Percentiles rank a stretch among this genome's conserved stretches.
Evolutionary conservation across 106 monocot species (phyloP).

Genomic region (Allium sativum): DNA sequence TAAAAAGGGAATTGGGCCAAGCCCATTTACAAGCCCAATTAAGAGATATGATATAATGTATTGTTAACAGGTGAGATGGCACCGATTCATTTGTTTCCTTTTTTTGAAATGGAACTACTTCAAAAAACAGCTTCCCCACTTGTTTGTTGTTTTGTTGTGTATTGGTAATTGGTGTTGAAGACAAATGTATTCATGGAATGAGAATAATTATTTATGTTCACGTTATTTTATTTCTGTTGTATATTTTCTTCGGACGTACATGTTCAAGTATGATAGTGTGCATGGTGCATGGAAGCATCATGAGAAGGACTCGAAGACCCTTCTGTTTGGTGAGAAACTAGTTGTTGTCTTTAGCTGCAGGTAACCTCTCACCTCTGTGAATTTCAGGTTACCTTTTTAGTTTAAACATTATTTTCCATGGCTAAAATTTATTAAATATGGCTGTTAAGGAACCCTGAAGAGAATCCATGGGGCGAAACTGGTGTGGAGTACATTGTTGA

Average conservation of each 20-base stretch:
- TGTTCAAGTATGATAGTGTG: constrained; percentile 88
- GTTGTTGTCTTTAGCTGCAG: constrained; percentile 62
- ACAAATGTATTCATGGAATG: no score
- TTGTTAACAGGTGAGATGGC: no score
- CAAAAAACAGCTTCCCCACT: no score
- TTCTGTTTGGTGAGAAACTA: constrained; percentile 69
- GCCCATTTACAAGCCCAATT: no score
- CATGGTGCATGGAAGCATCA: constrained; percentile 74
- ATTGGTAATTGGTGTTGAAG: no score
- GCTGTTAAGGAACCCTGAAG: constrained; percentile 71
- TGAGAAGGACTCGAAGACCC: constrained; percentile 83
- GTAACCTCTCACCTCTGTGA: constrained; percentile 16
- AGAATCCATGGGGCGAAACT: constrained; percentile 82
- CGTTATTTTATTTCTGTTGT: not conserved
- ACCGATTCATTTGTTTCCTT: no score
- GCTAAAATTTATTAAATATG: not conserved
- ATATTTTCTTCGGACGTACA: constrained; percentile 52
- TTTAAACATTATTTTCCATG: not conserved
- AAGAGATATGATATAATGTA: no score
- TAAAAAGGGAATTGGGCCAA: no score
- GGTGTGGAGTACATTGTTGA: constrained; percentile 86
- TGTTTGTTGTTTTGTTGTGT: no score
- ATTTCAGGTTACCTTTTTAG: not conserved
- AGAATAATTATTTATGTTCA: no score
- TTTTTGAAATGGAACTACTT: no score